Evolutionary conservation across 2,329 filamentous ascomycete species (phyloP), one percentile per base, ranked within the genome.

Genomic region (Lasiodiplodia sp.): DNA sequence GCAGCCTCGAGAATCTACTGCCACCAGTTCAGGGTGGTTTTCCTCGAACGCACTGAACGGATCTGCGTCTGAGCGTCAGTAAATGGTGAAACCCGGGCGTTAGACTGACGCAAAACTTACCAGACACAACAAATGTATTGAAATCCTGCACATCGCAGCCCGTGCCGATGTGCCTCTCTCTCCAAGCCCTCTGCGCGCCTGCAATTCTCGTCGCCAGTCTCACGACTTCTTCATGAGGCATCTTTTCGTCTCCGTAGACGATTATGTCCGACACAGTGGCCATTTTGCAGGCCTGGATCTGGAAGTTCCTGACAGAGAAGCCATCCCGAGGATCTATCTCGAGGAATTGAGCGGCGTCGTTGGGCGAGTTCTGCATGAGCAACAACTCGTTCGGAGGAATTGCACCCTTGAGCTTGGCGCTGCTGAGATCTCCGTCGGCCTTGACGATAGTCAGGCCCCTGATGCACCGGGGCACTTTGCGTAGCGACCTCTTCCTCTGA

Each of bases 221-320:
- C 81, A 92, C 73, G 78, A 97, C 82, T 68, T 90, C 89, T 66
- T 87, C 85, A 56, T 87, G 86, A 31, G 86, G 81, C 2, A 85
- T 85, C 47, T 84, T 81, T 71, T 93, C 87, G 67, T 95, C 91
- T 14, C 93, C 93, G 77, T 99, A 99, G 0, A 99, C 88, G 51
- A 99, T 87, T 71, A 99, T 93, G 78, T 99, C 96, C 0, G 94
- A 97, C 10, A 96, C 87, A 72, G 92, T 88, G 67, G 94, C 94
- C 72, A 92, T 84, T 79, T 99, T 99, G 69, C 92, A 92, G 0
- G 92, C 87, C 79, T 99, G 96, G 49, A 98, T 98, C 74, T 98
- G 95, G 77, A 99, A 99, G 78, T 98, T 98, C 56, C 96, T 89
- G 53, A 98, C 94, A 4, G 93, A 97, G 77, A 98, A 98, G 10